phyloP scores from a whole-genome alignment of 371 early-diverging fungal genomes.

The Dinochytrium kinnereticum region DNA sequence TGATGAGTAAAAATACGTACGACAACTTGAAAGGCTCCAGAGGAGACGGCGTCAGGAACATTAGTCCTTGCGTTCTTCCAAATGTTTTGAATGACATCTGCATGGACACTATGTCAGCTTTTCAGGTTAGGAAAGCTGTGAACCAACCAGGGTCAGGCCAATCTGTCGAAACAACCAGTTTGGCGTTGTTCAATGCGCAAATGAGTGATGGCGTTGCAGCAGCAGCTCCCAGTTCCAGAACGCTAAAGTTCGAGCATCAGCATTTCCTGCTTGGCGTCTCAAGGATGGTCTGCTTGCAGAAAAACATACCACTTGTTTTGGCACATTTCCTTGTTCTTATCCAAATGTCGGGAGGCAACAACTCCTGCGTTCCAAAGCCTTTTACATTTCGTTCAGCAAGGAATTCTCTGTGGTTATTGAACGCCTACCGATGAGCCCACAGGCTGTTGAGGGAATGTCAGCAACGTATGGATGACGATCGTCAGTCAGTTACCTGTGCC shows the following conservation, averaged over 20 bases:
- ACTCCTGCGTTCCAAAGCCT: conserved; percentile 92
- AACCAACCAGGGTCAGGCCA: conserved; percentile 75
- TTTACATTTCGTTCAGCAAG: too few relatives aligned
- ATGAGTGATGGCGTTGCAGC: conserved; percentile 87
- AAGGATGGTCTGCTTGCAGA: not conserved
- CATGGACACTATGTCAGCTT: too few relatives aligned
- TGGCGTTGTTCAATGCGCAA: conserved; percentile 74
- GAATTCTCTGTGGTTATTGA: too few relatives aligned
- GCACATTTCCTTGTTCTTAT: conserved; percentile 63
- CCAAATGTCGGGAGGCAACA: conserved; percentile 79
- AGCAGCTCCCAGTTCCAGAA: conserved; percentile 91
- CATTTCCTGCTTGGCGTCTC: too few relatives aligned
- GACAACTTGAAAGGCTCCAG: conserved; percentile 22
- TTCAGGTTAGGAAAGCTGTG: too few relatives aligned
- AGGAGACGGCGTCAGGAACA: conserved; percentile 25
- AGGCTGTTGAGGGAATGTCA: too few relatives aligned
- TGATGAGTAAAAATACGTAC: not conserved
- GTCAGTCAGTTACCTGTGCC: conserved; percentile 23
- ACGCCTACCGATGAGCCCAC: conserved; percentile 92
- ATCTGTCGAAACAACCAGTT: conserved; percentile 81
- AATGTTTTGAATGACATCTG: not conserved
- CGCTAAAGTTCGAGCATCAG: too few relatives aligned
- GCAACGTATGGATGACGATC: too few relatives aligned
- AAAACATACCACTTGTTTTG: conserved; percentile 52
- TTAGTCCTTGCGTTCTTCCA: conserved; percentile 37